Base-by-base conservation (phyloP, 305 asterid species). In the Fraxinus platypoda region DNA sequence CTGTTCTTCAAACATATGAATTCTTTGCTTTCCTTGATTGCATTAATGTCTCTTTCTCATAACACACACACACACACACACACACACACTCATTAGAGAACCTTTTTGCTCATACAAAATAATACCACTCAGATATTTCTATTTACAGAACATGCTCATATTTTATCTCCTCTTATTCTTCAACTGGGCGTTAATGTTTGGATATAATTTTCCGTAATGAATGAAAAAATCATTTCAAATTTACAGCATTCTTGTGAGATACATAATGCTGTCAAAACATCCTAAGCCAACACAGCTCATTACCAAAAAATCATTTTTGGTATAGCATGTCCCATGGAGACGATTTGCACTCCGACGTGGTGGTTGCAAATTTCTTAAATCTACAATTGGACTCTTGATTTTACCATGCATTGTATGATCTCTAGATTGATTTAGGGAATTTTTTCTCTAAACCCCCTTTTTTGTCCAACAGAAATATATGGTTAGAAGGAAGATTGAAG, bases 401-500 rank as follows among this genome's bases (percentile, higher is more conserved):
- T 6, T 35, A 66, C 71, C 72, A 73, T 75, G 12, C 23, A 25
- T 19, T 78, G 17, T 81, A 30, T 59, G 78, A 73, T 43, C 57
- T 73, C 11, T 38, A 28, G 8, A 54, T 6, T 68, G 19, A 70
- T 79, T 59, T 78, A 23, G 26, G n/a, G 25, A 76, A 64, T 41
- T 81, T 52, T 83, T 78, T 68, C 46, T 75, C 6, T 43, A 12
- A 28, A 41, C 49, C 19, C 41, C 68, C 77, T 82, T 12, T 33
- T 73, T 83, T 84, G n/a, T 80, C 82, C 85, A 62, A 37, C 97
- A 95, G 99, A 95, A 93, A 87, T 90, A 89, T 85, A 93, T 92
- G 97, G 95, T 93, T 82, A 85, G 95, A 75, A 90, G 96, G 88
- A 95, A 94, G 91, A 83, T 93, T 21, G 98, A 95, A 87, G 99